Percentiles rank a stretch among this genome's conserved stretches.
Evolutionary conservation across 345 rosid genomes (phyloP).

Genomic region (Salix koriyanagi): DNA sequence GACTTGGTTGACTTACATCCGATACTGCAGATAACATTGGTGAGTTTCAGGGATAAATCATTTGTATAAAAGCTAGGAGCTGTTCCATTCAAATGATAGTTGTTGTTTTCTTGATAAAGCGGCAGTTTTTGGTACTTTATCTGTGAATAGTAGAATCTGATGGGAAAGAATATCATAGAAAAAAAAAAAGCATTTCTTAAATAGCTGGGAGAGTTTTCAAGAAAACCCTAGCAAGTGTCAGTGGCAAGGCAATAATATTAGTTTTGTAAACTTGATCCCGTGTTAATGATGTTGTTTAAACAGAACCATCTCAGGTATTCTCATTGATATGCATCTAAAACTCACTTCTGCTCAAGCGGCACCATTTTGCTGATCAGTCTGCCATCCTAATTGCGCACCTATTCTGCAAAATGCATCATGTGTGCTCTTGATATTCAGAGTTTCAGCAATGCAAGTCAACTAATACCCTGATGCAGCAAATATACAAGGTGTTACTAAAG

Average conservation of each 20-base stretch:
- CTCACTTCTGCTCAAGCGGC: neutral
- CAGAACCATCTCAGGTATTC: neutral
- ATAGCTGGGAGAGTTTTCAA: too few relatives aligned
- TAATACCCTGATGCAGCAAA: too few relatives aligned
- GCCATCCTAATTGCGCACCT: neutral
- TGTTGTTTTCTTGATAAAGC: too few relatives aligned
- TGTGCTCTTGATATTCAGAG: neutral
- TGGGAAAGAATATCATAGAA: too few relatives aligned
- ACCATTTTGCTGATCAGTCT: neutral
- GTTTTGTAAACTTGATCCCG: too few relatives aligned
- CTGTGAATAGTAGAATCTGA: too few relatives aligned
- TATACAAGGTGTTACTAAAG: constrained; percentile 13
- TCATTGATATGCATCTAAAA: too few relatives aligned
- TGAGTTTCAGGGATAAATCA: neutral
- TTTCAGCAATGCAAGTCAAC: neutral
- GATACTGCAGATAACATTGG: neutral
- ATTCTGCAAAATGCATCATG: neutral
- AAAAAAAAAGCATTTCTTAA: too few relatives aligned
- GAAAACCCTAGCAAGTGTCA: neutral
- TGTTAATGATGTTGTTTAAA: neutral
- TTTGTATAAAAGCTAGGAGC: neutral
- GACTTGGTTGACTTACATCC: neutral
- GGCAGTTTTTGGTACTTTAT: too few relatives aligned
- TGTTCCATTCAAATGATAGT: neutral
- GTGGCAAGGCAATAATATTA: neutral